Base-by-base conservation (phyloP, 2,329 filamentous ascomycete genomes). In the Talaromyces sp. region DNA sequence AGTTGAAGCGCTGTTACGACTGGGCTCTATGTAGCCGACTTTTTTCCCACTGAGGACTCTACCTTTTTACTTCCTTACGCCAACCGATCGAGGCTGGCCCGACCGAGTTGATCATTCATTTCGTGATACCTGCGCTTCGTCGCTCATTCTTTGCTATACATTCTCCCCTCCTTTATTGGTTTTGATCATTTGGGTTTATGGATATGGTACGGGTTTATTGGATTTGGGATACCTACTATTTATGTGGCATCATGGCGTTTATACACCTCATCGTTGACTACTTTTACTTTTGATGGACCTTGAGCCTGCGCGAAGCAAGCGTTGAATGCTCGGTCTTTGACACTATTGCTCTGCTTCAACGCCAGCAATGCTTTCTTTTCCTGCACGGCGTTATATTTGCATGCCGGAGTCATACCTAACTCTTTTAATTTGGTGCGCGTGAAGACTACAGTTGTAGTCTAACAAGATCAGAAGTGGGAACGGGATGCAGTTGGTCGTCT, bases 1-100 rank as follows among this genome's bases (percentile, higher is more conserved):
- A 29, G 76, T 80, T 60, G 79, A 80, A 65, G 79, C 79, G 56
- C 75, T 81, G 61, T 68, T 81, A 64, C 74, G 75, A 63, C 69
- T 81, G 65, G 78, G 79, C 61, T 79, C 77, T 53, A 78, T 80
- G 74, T 80, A 73, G 31, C 43, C 43, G 24, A 26, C 24, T 8
- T 8, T 46, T 14, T 26, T 19, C 43, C 26, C 43, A 6, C 12
- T 17, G 43, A 50, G 43, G 43, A 50, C 17, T 38, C 35, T n/a
- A 38, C n/a, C 35, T 61, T 58, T 32, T 38, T 31, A 52, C 43
- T 50, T 26, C n/a, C 14, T 55, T 48, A 50, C 21, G n/a, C 43
- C 43, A 46, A 53, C 51, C 32, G 53, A 38, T 55, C 24, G 53
- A 35, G 53, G 53, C 53, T 55, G 53, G 53, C 53, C 53, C 29